Percentiles rank a stretch among this genome's conserved stretches.
Evolutionary conservation across 352 stramenopile genomes (phyloP).

Genomic region (Phytophthora colocasiae): DNA sequence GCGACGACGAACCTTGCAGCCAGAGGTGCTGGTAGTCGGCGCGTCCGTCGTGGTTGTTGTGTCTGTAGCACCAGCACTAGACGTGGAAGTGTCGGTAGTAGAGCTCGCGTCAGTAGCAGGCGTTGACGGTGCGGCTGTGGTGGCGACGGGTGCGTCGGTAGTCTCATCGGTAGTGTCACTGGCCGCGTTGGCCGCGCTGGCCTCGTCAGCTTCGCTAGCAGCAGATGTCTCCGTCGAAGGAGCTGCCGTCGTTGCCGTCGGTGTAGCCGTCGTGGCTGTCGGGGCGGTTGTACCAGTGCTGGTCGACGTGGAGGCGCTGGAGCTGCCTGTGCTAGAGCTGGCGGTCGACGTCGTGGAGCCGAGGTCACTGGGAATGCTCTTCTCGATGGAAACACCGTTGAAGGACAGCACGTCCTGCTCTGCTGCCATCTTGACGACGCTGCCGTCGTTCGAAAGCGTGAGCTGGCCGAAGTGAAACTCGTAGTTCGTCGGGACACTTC

Average conservation of each 20-base stretch:
- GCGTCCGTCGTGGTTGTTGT: slow-evolving; percentile 20
- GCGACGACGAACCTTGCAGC: slow-evolving; percentile 44
- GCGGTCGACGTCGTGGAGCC: slow-evolving; percentile 26
- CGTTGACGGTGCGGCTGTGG: slow-evolving; percentile 6
- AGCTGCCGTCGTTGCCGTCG: slow-evolving; percentile 13
- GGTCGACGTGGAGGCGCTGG: slow-evolving; percentile 22
- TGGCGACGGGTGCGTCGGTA: slow-evolving; percentile 8
- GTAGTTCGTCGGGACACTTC: slow-evolving; percentile 40
- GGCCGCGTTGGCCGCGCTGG: neutral
- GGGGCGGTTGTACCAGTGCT: slow-evolving; percentile 18
- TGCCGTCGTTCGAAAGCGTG: slow-evolving; percentile 71
- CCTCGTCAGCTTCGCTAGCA: neutral
- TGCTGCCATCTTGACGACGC: slow-evolving; percentile 50
- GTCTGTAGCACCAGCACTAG: slow-evolving; percentile 4
- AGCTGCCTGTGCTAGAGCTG: slow-evolving; percentile 16
- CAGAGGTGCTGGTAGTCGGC: slow-evolving; percentile 26
- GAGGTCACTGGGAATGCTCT: slow-evolving; percentile 42
- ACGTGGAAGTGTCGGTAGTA: neutral
- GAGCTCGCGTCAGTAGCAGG: neutral
- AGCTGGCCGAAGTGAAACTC: slow-evolving; percentile 77
- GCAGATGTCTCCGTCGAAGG: slow-evolving; percentile 18
- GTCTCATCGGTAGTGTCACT: slow-evolving; percentile 10
- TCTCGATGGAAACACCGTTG: slow-evolving; percentile 70
- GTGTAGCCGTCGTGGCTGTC: slow-evolving; percentile 17
- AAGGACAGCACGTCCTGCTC: slow-evolving; percentile 69